Base-by-base conservation (phyloP, 768 basidiomycete species). In the Boletus rubescentipes region DNA sequence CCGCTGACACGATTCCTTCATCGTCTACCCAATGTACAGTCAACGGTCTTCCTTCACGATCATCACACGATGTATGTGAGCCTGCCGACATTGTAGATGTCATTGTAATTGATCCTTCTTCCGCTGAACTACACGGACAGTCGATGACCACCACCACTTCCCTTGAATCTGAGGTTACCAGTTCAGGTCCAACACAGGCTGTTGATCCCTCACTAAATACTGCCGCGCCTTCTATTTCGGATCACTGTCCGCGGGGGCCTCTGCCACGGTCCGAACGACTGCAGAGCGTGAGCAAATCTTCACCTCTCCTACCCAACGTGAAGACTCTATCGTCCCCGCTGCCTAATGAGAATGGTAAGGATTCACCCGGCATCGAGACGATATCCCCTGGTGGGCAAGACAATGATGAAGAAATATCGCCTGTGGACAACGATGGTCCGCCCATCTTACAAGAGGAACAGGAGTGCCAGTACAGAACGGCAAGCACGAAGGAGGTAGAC, bases 381-480 rank as follows among this genome's bases (percentile, higher is more conserved):
- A 9, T 7, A 29, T 20, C 35, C 15, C 21, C 36, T 15, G 5
- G 30, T 2, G 32, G 39, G 23, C 29, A 36, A 37, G 39, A 45
- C 48, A 12, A 32, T 11, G 16, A 35, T 20, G 45, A 35, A 43
- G 21, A 46, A 26, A 1, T 11, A 20, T 32, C 23, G 9, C 38
- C 49, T 18, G 37, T 20, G 32, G 46, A 41, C n/a, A 34, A 51
- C 16, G 31, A 42, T 21, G 20, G 14, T 14, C 16, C 30, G 9
- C n/a, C 44, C 38, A 20, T 15, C 23, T 46, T n/a, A 14, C 44
- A 53, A 32, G 51, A 35, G 29, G 34, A 47, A 9, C 57, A 43
- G 18, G 59, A 65, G 42, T 67, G 64, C 51, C 64, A 67, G 43
- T 70, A 77, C 54, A 75, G 77, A 61, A 64, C 82, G 9, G 39